Conservation (phyloP, 345 rosid species). For the Eucalyptus leucophloia region DNA sequence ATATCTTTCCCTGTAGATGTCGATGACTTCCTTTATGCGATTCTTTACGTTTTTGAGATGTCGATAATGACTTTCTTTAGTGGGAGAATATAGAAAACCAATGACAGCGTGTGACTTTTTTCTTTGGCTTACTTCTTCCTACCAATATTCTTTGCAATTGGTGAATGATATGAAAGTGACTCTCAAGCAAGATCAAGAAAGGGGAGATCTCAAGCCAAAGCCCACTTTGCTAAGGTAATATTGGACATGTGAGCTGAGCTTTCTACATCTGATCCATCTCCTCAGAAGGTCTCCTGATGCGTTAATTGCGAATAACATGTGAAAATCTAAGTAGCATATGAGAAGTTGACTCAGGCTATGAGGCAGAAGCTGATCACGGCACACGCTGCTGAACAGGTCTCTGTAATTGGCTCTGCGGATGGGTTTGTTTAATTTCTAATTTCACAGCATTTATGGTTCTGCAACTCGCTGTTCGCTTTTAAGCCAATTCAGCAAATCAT, state of each 20-base stretch:
- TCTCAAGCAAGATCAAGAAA: too few species aligned
- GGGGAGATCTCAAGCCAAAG: background rate
- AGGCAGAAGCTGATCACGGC: background rate
- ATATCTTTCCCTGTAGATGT: too few species aligned
- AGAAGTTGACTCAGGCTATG: background rate
- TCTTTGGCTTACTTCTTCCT: too few species aligned
- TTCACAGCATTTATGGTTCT: too few species aligned
- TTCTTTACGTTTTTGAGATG: too few species aligned
- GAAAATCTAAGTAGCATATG: background rate
- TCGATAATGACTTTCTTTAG: too few species aligned
- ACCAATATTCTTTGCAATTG: too few species aligned
- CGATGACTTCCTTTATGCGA: too few species aligned
- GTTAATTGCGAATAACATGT: background rate
- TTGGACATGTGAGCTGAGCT: conserved; percentile 56
- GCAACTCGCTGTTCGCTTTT: background rate
- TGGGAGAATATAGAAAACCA: too few species aligned
- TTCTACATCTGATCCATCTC: conserved; percentile 7
- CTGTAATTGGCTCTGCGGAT: background rate
- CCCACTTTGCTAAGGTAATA: conserved; percentile 50
- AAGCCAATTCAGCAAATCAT: background rate
- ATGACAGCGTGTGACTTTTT: too few species aligned
- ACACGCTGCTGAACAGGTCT: background rate
- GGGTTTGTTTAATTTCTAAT: too few species aligned
- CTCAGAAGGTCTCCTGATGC: background rate
- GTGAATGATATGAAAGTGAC: too few species aligned